A percentile compares a stretch with the other conserved stretches of the same genome.
These are phyloP conservation scores for Plasmodium billcollinsi DNA, from an alignment of 169 alveolate species.

Conservation along the genomic window DNA sequence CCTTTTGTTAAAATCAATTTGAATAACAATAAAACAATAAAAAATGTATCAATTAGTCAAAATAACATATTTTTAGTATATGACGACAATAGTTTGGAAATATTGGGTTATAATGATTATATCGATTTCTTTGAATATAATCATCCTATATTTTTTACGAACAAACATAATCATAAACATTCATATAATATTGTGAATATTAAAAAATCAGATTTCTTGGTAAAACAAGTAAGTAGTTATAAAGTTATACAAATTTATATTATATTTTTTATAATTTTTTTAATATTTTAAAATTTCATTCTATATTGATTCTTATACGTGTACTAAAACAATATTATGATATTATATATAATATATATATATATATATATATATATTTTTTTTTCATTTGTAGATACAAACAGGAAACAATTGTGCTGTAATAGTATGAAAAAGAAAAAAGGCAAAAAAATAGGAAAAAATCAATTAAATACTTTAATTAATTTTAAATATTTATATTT, in stretches of 20 bases:
- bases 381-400: slow-evolving; percentile 45
- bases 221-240: slow-evolving; percentile 58
- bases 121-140: slow-evolving; percentile 61
- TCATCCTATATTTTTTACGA: slow-evolving; percentile 73
- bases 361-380: slow-evolving; percentile 3
- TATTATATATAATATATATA: background rate
- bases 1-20: slow-evolving; percentile 67
- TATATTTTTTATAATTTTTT: background rate
- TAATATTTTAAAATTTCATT: background rate
- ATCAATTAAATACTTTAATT: slow-evolving; percentile 45
- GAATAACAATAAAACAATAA: slow-evolving; percentile 49
- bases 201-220: slow-evolving; percentile 62
- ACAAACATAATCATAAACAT: slow-evolving; percentile 56
- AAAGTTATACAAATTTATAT: slow-evolving; percentile 7
- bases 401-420: slow-evolving; percentile 56
- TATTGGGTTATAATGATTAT: slow-evolving; percentile 71
- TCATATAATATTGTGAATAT: slow-evolving; percentile 36
- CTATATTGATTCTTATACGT: background rate
- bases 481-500: slow-evolving; percentile 25
- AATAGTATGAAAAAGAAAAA: slow-evolving; percentile 67
- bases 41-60: slow-evolving; percentile 57
- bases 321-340: slow-evolving; percentile 5
- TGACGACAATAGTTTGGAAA: slow-evolving; percentile 52
- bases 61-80: slow-evolving; percentile 69
- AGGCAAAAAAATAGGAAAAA: slow-evolving; percentile 38